Conservation (phyloP, 345 rosid genomes). For the Nasturtium officinale region DNA sequence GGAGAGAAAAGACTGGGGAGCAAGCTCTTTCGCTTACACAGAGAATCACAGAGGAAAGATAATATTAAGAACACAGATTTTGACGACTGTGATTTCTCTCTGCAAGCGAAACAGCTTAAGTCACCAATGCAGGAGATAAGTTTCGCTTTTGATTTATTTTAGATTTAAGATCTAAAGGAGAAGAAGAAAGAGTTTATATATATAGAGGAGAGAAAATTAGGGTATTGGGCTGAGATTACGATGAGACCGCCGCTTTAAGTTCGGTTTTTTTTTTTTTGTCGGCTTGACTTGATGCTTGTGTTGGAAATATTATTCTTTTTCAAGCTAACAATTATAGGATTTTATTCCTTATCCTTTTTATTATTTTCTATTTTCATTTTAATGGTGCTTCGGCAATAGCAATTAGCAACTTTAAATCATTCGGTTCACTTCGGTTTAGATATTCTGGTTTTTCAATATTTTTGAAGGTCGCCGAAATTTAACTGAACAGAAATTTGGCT, state of each 20-base stretch:
- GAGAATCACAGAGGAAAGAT: constrained; percentile 21
- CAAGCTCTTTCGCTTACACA: constrained; percentile 22
- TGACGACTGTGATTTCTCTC: constrained; percentile 31
- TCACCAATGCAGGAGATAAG: neutral
- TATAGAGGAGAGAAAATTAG: constrained; percentile 4
- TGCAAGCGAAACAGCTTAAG: constrained; percentile 32
- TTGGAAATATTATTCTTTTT: neutral
- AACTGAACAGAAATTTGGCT: neutral
- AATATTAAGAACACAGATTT: neutral
- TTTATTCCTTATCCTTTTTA: constrained; percentile 2
- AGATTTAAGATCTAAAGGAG: neutral
- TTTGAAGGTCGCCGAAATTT: neutral
- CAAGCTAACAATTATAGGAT: neutral
- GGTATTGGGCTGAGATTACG: constrained; percentile 12
- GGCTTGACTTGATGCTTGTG: neutral
- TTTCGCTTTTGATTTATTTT: neutral
- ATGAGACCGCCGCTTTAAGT: constrained; percentile 14
- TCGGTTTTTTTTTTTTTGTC: too few species aligned
- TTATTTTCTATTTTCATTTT: neutral
- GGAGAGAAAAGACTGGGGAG: neutral
- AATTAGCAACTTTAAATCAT: neutral
- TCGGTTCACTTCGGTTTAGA: neutral
- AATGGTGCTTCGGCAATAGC: neutral
- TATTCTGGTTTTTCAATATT: too few species aligned
- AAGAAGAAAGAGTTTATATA: neutral